A percentile compares a stretch with the other conserved stretches of the same genome.
These are phyloP conservation scores for Deinandra increscens DNA, from an alignment of 129 eudicot genomes.

Conservation along the genomic window DNA sequence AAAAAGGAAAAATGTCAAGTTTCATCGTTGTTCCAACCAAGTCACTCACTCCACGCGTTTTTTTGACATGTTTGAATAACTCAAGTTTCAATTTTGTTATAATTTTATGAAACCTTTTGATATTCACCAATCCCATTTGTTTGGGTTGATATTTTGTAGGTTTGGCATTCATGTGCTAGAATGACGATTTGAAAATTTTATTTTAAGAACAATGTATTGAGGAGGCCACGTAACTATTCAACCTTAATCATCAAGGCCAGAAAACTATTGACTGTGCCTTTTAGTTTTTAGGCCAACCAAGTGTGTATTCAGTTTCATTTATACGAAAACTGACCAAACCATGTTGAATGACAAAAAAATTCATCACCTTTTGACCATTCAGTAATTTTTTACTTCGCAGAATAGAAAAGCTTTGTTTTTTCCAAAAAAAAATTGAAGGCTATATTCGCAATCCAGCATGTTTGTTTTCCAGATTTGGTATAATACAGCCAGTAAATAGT, in stretches of 20 bases:
- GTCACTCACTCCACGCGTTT: too few species aligned
- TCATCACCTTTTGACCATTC: not conserved
- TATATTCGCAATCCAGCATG: not conserved
- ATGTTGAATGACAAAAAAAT: not conserved
- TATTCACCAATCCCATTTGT: not conserved
- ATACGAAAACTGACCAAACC: not conserved
- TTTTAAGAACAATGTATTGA: not conserved
- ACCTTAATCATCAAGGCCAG: not conserved
- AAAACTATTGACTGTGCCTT: not conserved
- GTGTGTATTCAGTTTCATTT: not conserved
- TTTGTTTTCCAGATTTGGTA: not conserved
- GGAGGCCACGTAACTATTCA: not conserved
- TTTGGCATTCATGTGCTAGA: not conserved
- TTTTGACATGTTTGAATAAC: not conserved
- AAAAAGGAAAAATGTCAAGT: not conserved
- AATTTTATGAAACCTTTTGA: not conserved
- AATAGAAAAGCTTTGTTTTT: not conserved
- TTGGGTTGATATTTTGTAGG: not conserved
- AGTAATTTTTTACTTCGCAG: not conserved
- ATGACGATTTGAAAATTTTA: not conserved
- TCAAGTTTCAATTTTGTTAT: not conserved
- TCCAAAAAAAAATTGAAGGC: not conserved
- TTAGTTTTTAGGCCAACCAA: not conserved
- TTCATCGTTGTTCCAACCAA: not conserved
- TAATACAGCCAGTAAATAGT: not conserved